A percentile compares a stretch with the other conserved stretches of the same genome.
These are phyloP conservation scores for Coprinellus micaceus DNA, from an alignment of 768 basidiomycete species.

Conservation along the genomic window DNA sequence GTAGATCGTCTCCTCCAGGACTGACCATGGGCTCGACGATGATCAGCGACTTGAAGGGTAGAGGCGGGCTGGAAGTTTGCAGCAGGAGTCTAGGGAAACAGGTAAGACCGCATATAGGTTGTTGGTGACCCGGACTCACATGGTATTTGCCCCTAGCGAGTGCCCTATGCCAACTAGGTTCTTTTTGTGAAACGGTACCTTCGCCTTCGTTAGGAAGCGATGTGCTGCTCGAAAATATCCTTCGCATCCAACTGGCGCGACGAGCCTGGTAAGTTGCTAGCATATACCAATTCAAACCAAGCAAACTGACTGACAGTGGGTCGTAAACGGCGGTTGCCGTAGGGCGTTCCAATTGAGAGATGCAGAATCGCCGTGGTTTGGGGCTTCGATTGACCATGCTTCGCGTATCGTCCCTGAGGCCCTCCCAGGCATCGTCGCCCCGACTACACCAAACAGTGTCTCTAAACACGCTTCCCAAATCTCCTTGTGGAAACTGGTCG, in stretches of 20 bases:
- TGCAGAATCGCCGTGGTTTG: constrained; percentile 67
- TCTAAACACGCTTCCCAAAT: constrained; percentile 63
- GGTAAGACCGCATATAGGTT: background rate
- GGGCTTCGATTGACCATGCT: constrained; percentile 69
- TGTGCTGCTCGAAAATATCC: constrained; percentile 58
- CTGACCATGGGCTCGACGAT: constrained; percentile 66
- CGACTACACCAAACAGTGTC: constrained; percentile 38
- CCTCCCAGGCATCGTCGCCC: constrained; percentile 11
- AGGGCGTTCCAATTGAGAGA: constrained; percentile 48
- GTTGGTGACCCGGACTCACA: constrained; percentile 38
- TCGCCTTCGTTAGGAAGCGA: constrained; percentile 44
- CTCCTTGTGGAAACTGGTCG: constrained; percentile 74
- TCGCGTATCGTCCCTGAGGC: constrained; percentile 39
- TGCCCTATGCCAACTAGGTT: constrained; percentile 65
- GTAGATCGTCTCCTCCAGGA: constrained; percentile 40
- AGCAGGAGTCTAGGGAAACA: constrained; percentile 43
- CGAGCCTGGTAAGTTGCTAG: too few species aligned
- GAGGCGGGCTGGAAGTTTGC: constrained; percentile 41
- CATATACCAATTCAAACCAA: too few species aligned
- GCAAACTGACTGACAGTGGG: constrained; percentile 36
- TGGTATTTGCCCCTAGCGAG: constrained; percentile 62
- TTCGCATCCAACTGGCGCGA: constrained; percentile 66
- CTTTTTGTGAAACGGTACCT: constrained; percentile 45
- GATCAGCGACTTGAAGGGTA: constrained; percentile 50
- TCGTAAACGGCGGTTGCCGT: constrained; percentile 39